Evolutionary conservation across 495 filamentous ascomycete species (phyloP).

Genomic region (Penicillium daleae): DNA sequence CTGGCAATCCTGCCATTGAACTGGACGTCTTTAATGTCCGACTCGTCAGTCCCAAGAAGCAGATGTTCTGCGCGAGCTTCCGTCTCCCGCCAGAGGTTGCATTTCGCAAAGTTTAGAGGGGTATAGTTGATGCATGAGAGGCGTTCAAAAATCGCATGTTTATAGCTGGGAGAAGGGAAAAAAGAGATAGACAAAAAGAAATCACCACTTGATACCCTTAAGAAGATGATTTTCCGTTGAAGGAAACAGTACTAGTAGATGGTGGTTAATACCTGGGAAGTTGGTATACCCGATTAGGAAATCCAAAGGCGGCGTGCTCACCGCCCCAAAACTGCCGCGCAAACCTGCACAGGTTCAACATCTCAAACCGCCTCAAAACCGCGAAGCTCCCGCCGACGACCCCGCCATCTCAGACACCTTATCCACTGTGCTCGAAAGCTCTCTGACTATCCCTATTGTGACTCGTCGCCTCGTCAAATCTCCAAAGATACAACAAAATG

Average conservation of each 20-base stretch:
- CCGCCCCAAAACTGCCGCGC: constrained; percentile 28
- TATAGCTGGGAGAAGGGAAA: background rate
- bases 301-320: constrained; percentile 22
- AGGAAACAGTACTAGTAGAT: background rate
- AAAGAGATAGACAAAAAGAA: constrained; percentile 8
- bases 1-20: constrained; percentile 52
- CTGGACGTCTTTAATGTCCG: constrained; percentile 76
- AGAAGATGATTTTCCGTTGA: background rate
- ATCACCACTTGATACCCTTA: constrained; percentile 22
- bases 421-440: background rate
- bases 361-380: background rate
- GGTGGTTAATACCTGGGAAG: background rate
- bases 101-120: constrained; percentile 51
- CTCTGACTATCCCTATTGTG: background rate
- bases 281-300: constrained; percentile 6
- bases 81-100: constrained; percentile 80
- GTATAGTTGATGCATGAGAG: constrained; percentile 19
- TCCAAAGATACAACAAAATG: constrained; percentile 29
- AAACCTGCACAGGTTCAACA: constrained; percentile 27
- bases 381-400: background rate
- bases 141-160: constrained; percentile 17
- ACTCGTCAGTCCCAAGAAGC: constrained; percentile 89
- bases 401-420: background rate
- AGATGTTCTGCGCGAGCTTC: constrained; percentile 96
- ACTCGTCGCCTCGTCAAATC: background rate